Evolutionary conservation across 441 rosid species (phyloP).

Genomic region (Cnidoscolus chayamansa): DNA sequence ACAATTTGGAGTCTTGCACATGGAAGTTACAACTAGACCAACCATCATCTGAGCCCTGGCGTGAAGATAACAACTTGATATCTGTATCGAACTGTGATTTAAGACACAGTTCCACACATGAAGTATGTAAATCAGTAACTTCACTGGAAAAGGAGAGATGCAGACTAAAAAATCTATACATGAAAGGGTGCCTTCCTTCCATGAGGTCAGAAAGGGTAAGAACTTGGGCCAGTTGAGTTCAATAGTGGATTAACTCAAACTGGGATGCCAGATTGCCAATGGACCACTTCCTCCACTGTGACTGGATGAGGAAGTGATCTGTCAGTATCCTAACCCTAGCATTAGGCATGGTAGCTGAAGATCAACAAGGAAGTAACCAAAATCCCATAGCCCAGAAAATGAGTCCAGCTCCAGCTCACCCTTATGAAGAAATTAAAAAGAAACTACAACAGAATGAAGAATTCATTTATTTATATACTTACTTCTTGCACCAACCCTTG

Average conservation of each 20-base stretch:
- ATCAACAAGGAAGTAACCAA: slow-evolving; percentile 6
- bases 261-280: slow-evolving; percentile 14
- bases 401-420: background rate
- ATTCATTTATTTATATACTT: slow-evolving; percentile 32
- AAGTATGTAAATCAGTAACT: slow-evolving; percentile 66
- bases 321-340: slow-evolving; percentile 10
- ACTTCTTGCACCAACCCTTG: slow-evolving; percentile 97
- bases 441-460: slow-evolving; percentile 15
- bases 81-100: slow-evolving; percentile 69
- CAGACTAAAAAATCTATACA: slow-evolving; percentile 18
- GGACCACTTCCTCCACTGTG: slow-evolving; percentile 24
- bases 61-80: slow-evolving; percentile 68
- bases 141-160: slow-evolving; percentile 32
- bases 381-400: slow-evolving; percentile 9
- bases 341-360: slow-evolving; percentile 10
- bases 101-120: slow-evolving; percentile 72
- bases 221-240: slow-evolving; percentile 31
- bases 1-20: slow-evolving; percentile 69
- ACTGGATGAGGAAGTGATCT: slow-evolving; percentile 4
- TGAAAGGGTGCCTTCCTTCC: slow-evolving; percentile 30
- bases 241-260: slow-evolving; percentile 24
- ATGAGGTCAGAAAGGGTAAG: slow-evolving; percentile 21
- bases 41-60: slow-evolving; percentile 80
- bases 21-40: slow-evolving; percentile 75
- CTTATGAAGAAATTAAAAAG: background rate